phyloP scores from a whole-genome alignment of 177 flowering plant genomes.

The Vitis hybrid region DNA sequence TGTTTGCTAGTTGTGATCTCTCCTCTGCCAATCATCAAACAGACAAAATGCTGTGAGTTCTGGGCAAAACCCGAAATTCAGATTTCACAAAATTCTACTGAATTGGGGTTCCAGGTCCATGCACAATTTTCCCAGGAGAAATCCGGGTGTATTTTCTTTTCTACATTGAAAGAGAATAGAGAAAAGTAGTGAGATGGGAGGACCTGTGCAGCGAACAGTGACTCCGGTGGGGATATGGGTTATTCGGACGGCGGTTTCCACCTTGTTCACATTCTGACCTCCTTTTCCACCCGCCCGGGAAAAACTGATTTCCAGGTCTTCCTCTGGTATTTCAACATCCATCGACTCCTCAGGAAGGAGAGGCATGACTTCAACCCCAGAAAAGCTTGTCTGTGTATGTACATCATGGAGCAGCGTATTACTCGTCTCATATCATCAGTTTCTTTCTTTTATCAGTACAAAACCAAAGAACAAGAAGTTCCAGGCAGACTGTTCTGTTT shows the following conservation, averaged over 20 bases:
- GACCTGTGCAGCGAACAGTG: conserved; percentile 92
- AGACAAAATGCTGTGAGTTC: not conserved
- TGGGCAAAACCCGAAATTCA: too few species aligned
- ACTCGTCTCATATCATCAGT: too few species aligned
- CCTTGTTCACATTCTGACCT: conserved; percentile 98
- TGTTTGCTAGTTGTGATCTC: conserved; percentile 87
- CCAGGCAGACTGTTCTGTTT: too few species aligned
- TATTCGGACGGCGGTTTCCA: conserved; percentile 92
- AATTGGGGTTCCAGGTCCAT: too few species aligned
- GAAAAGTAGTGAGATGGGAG: not conserved
- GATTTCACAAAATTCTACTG: too few species aligned
- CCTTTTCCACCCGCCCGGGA: conserved; percentile 97
- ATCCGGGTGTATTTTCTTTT: not conserved
- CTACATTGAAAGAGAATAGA: not conserved
- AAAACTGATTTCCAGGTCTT: conserved; percentile 83
- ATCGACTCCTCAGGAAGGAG: conserved; percentile 90
- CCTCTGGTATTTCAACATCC: conserved; percentile 87
- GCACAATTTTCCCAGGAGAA: not conserved
- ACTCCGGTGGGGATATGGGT: conserved; percentile 97
- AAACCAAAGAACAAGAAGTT: too few species aligned
- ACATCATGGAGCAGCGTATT: not conserved
- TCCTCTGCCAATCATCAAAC: conserved; percentile 60
- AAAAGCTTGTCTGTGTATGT: conserved; percentile 78
- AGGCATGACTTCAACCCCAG: conserved; percentile 98
- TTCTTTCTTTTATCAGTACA: too few species aligned